phyloP scores from a whole-genome alignment of 768 basidiomycete genomes.

The Auricularia heimuer region DNA sequence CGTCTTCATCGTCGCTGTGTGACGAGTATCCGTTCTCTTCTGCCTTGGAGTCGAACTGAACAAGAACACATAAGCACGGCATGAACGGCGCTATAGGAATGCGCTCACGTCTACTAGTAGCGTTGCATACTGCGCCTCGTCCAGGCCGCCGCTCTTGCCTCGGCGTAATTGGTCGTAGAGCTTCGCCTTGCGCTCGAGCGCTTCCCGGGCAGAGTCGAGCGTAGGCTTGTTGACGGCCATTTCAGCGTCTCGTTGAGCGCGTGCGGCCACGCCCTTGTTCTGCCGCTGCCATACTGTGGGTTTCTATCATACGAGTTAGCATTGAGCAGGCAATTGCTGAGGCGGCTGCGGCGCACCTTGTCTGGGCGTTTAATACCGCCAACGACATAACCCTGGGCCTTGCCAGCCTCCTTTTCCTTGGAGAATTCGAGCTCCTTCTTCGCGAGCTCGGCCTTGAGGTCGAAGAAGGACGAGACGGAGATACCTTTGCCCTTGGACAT shows the following conservation, averaged over 20 bases:
- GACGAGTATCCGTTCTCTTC: slow-evolving; percentile 43
- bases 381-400: slow-evolving; percentile 33
- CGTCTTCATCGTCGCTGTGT: slow-evolving; percentile 71
- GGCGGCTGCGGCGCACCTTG: slow-evolving; percentile 39
- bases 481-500: slow-evolving; percentile 2
- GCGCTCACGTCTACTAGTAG: slow-evolving; percentile 67
- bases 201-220: slow-evolving; percentile 59
- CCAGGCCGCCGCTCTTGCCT: slow-evolving; percentile 71
- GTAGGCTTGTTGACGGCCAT: slow-evolving; percentile 57
- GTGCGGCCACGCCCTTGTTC: slow-evolving; percentile 61
- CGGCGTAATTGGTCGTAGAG: slow-evolving; percentile 70
- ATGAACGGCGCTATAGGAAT: background rate
- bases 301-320: slow-evolving; percentile 38
- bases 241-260: slow-evolving; percentile 60
- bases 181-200: slow-evolving; percentile 66
- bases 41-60: slow-evolving; percentile 58
- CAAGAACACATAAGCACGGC: slow-evolving; percentile 1
- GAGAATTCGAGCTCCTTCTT: slow-evolving; percentile 51
- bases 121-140: slow-evolving; percentile 59
- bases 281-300: slow-evolving; percentile 65
- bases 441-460: slow-evolving; percentile 54
- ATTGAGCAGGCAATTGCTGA: background rate
- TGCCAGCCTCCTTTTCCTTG: slow-evolving; percentile 54
- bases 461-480: slow-evolving; percentile 52
- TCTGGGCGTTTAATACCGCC: slow-evolving; percentile 58